Evolutionary conservation across 2,329 filamentous ascomycete species (phyloP).

Genomic region (Didymella glomerata): DNA sequence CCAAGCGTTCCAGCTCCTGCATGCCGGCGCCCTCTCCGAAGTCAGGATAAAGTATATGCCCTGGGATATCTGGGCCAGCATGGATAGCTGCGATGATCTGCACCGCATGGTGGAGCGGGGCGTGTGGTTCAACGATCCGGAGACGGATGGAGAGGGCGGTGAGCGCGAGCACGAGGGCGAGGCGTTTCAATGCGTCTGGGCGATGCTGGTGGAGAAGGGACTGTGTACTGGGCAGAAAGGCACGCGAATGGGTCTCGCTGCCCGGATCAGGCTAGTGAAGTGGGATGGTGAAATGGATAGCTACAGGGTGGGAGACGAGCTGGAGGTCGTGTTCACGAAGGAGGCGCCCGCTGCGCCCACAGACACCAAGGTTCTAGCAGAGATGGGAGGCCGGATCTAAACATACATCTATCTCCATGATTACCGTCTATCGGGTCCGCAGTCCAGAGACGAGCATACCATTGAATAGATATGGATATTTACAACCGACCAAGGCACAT

Average conservation of each 20-base stretch:
- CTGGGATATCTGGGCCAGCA: conserved; percentile 47
- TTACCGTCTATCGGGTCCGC: neutral
- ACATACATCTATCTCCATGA: neutral
- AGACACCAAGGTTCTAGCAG: neutral
- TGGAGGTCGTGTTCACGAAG: conserved; percentile 42
- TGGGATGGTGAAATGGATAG: conserved; percentile 46
- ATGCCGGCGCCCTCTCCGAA: conserved; percentile 25
- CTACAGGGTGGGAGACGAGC: conserved; percentile 44
- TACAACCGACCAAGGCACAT: neutral
- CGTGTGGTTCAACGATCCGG: conserved; percentile 38
- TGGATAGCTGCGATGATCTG: conserved; percentile 46
- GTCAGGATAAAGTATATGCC: conserved; percentile 44
- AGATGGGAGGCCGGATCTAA: neutral
- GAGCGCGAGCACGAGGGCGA: conserved; percentile 43
- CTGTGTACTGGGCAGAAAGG: neutral
- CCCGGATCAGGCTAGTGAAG: conserved; percentile 33
- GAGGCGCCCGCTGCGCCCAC: neutral
- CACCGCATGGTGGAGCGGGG: conserved; percentile 37
- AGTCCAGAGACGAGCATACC: neutral
- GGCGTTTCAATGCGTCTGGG: conserved; percentile 44
- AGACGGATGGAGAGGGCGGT: conserved; percentile 24
- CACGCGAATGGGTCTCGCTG: conserved; percentile 20
- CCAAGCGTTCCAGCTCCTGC: conserved; percentile 41
- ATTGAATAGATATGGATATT: neutral
- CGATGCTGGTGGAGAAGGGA: conserved; percentile 24